Evolutionary conservation across 495 filamentous ascomycete genomes (phyloP), one percentile per base, ranked within the genome.

Genomic region (Tuber aestivum): DNA sequence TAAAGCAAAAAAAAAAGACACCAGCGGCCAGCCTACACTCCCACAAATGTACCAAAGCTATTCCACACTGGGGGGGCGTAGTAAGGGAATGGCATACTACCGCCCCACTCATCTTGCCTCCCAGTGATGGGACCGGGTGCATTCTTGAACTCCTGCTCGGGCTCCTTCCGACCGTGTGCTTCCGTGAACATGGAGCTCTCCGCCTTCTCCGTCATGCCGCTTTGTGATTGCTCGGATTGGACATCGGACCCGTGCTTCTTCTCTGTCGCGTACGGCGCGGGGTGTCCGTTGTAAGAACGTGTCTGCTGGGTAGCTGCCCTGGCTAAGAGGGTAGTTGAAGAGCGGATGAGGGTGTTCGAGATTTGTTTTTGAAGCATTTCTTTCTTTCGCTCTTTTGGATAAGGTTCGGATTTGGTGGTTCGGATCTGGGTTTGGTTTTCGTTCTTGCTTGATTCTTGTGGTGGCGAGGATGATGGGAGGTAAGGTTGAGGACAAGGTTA

Each of bases 51-150:
- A 32, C 38, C 70, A n/a, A 78, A 74, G 71, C 76, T 68, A 9
- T 71, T 80, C 71, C 71, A 41, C 21, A 16, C 40, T n/a, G n/a
- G n/a, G n/a, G 27, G 73, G 27, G 27, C 27, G 69, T 72, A 61
- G 69, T 72, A 61, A 48, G 77, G 76, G 45, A n/a, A 21, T 10
- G 12, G 71, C 84, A 83, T 80, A 79, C 88, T 88, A 79, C 85
- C 83, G 10, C 87, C 88, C 72, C 89, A 86, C 82, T 92, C 90
- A 85, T 92, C 91, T 81, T 91, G 90, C 89, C 91, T 91, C 35
- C 91, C 91, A 83, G 92, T 89, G 3, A 91, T 85, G 1, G 89
- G 87, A 77, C 87, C 87, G 16, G 91, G 91, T 18, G 90, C 89
- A 74, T 90, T 87, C 0, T 90, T 91, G 81, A 88, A 84, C 72